A percentile compares a stretch with the other conserved stretches of the same genome.
Conservation (phyloP, 2,329 filamentous ascomycete genomes). For the Graphilbum sp. region DNA sequence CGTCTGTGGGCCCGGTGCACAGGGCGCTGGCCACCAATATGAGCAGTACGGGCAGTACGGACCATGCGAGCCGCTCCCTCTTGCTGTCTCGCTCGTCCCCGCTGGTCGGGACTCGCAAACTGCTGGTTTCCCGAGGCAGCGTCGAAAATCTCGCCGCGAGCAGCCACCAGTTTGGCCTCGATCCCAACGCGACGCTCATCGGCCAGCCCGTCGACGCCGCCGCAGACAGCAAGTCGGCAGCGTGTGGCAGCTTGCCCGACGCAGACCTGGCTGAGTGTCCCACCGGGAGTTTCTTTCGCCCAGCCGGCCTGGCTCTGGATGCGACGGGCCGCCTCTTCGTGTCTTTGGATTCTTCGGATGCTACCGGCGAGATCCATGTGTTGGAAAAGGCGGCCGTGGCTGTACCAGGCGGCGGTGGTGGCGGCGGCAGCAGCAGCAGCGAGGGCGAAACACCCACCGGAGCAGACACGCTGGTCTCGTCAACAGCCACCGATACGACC, state of each 20-base stretch:
- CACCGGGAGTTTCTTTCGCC: slow-evolving; percentile 41
- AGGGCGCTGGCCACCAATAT: slow-evolving; percentile 45
- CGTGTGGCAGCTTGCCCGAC: slow-evolving; percentile 38
- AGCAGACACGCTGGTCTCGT: slow-evolving; percentile 6
- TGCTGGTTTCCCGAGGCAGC: slow-evolving; percentile 52
- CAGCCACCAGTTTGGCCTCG: slow-evolving; percentile 32
- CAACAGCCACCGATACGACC: slow-evolving; percentile 3
- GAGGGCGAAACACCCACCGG: slow-evolving; percentile 3
- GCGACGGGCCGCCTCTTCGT: slow-evolving; percentile 39
- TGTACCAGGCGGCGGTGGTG: slow-evolving; percentile 1
- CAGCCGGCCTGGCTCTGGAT: slow-evolving; percentile 40
- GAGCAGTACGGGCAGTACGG: slow-evolving; percentile 37
- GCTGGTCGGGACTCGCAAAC: slow-evolving; percentile 18
- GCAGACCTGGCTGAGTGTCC: slow-evolving; percentile 35
- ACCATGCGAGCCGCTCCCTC: slow-evolving; percentile 51
- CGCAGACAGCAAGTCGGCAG: slow-evolving; percentile 29
- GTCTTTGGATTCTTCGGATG: slow-evolving; percentile 42
- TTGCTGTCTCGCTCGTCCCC: slow-evolving; percentile 38
- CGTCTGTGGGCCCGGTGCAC: slow-evolving; percentile 23
- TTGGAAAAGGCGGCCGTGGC: slow-evolving; percentile 16
- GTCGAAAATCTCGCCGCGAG: slow-evolving; percentile 42
- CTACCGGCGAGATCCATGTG: slow-evolving; percentile 50
- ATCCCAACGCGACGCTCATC: slow-evolving; percentile 17
- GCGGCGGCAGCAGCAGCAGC: too few relatives aligned
- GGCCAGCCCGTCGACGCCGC: slow-evolving; percentile 23